These are phyloP conservation scores for Caryopteris hybrid DNA, from an alignment of 305 asterid genomes.

Conservation along the genomic window DNA sequence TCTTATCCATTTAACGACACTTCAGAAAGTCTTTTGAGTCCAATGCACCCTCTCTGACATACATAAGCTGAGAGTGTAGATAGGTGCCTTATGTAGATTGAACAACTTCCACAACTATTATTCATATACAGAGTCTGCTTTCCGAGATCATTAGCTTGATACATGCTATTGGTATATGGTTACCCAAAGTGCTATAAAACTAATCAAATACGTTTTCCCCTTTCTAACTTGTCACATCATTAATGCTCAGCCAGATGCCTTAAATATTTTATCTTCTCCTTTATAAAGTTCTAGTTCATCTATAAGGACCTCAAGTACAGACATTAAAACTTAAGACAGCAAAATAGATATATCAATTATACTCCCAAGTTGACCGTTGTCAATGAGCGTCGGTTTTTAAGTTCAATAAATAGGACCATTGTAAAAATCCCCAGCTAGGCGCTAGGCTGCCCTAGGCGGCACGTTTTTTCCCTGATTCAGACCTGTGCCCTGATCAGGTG, in stretches of 20 bases:
- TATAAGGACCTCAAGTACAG: not conserved
- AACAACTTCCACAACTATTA: not conserved
- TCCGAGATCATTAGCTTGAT: not conserved
- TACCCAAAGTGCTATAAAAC: not conserved
- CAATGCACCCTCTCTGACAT: not conserved
- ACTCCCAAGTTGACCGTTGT: not conserved
- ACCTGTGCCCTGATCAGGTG: no score
- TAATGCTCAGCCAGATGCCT: not conserved
- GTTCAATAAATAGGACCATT: not conserved
- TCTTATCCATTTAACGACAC: not conserved
- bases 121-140: not conserved
- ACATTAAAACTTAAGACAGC: not conserved
- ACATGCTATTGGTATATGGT: not conserved
- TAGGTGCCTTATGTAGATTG: not conserved
- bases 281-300: not conserved
- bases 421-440: no score
- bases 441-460: no score
- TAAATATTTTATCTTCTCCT: not conserved
- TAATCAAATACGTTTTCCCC: not conserved
- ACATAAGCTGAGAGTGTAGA: not conserved
- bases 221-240: not conserved
- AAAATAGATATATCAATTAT: not conserved
- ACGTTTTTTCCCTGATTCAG: no score
- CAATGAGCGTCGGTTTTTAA: not conserved
- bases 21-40: not conserved